Evolutionary conservation across 2,329 filamentous ascomycete genomes (phyloP).

Genomic region (Beauveria caledonica): DNA sequence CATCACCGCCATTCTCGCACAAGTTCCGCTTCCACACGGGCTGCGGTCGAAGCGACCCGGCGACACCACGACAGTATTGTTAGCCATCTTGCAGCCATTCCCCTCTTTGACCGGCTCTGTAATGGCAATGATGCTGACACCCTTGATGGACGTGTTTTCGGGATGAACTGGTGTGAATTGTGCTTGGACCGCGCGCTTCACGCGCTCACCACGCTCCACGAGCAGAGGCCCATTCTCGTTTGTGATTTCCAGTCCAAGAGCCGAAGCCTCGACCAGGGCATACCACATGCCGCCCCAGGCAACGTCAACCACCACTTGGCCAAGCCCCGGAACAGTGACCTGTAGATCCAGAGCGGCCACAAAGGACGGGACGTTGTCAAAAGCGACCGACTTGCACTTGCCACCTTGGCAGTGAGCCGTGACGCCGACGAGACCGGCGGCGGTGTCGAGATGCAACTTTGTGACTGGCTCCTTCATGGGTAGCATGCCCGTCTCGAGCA

Average conservation of each 20-base stretch:
- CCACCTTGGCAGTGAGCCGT: slow-evolving; percentile 33
- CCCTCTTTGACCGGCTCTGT: slow-evolving; percentile 25
- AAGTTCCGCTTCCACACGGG: slow-evolving; percentile 38
- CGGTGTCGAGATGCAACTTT: slow-evolving; percentile 32
- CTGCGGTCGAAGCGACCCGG: slow-evolving; percentile 38
- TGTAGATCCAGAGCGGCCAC: slow-evolving; percentile 30
- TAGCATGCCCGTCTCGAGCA: slow-evolving; percentile 40
- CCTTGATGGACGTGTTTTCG: slow-evolving; percentile 31
- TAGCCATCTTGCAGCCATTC: slow-evolving; percentile 21
- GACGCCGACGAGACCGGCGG: slow-evolving; percentile 33
- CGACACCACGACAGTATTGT: slow-evolving; percentile 35
- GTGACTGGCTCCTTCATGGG: slow-evolving; percentile 36
- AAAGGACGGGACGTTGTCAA: slow-evolving; percentile 38
- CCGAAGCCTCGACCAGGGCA: slow-evolving; percentile 30
- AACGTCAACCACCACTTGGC: slow-evolving; percentile 32
- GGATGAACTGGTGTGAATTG: slow-evolving; percentile 32
- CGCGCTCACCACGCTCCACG: slow-evolving; percentile 33
- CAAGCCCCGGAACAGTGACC: slow-evolving; percentile 33
- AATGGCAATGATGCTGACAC: slow-evolving; percentile 31
- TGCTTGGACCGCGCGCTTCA: slow-evolving; percentile 30
- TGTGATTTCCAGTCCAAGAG: slow-evolving; percentile 27
- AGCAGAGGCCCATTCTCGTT: slow-evolving; percentile 26
- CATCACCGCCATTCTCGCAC: slow-evolving; percentile 34
- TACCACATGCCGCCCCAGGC: slow-evolving; percentile 40
- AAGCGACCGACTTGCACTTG: slow-evolving; percentile 35